Evolutionary conservation across 805 yeast species (phyloP).

Genomic region (Wickerhamia fluorescens): DNA sequence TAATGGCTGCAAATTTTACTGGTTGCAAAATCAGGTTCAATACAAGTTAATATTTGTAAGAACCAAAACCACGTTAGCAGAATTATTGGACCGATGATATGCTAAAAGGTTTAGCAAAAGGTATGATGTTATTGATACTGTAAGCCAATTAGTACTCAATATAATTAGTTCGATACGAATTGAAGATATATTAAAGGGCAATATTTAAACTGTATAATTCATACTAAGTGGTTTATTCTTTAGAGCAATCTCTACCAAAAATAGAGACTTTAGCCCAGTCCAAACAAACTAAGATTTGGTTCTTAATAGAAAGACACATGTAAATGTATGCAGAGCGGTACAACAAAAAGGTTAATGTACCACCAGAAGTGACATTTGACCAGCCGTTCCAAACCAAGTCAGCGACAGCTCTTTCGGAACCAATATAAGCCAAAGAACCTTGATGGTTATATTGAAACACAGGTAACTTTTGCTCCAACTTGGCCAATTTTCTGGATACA

Average conservation of each 20-base stretch:
- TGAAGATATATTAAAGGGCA: no score
- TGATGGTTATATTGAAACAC: constrained; percentile 79
- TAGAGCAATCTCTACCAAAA: constrained; percentile 91
- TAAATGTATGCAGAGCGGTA: constrained; percentile 93
- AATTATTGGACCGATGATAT: no score
- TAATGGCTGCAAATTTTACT: no score
- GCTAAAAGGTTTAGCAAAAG: no score
- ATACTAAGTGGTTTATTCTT: constrained; percentile 43
- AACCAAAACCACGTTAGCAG: no score
- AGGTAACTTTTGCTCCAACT: constrained; percentile 36
- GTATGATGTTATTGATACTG: no score
- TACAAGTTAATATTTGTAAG: no score
- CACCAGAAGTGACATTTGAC: constrained; percentile 75
- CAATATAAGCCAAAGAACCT: constrained; percentile 93
- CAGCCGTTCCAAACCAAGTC: constrained; percentile 77
- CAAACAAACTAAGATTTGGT: constrained; percentile 74
- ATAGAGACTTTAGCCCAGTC: constrained; percentile 87
- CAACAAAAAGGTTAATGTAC: constrained; percentile 80
- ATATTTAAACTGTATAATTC: no score
- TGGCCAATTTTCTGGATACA: constrained; percentile 40
- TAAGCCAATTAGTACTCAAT: no score
- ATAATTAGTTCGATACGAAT: no score
- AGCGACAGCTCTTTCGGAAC: constrained; percentile 89
- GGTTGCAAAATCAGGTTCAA: no score
- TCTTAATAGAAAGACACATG: constrained; percentile 86